Evolutionary conservation across 2,329 filamentous ascomycete species (phyloP), one percentile per base, ranked within the genome.

Genomic region (Penicillium sp.): DNA sequence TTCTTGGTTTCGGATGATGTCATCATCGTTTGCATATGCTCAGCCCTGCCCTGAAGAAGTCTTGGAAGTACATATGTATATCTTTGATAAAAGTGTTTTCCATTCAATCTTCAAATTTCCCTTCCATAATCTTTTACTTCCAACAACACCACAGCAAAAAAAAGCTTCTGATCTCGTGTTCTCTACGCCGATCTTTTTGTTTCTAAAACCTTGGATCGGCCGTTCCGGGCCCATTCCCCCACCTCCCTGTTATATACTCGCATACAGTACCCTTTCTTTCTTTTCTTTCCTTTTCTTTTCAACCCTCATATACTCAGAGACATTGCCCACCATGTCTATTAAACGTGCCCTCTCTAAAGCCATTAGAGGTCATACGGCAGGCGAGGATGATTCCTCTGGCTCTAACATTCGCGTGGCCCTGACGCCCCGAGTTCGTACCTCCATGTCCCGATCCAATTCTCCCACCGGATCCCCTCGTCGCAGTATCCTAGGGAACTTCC

Each of bases 271-370:
- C 47, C 44, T 46, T 48, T 13, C 19, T 42, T 29, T 51, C 41
- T 32, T 50, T 44, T 26, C 30, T 19, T 27, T 16, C 50, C 30
- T 38, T 39, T 53, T 16, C 35, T 30, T 38, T 8, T 16, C 43
- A 40, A 9, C 34, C n/a, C n/a, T 36, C 35, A n/a, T 27, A 36
- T 14, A 26, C 36, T 30, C 23, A 44, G 11, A 36, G 18, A 27
- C 51, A 38, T 49, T 41, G 29, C 39, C 51, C 63, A 67, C 75
- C 39, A 83, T 76, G 67, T 82, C 80, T 26, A 80, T 76, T 53
- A 74, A 74, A 63, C 71, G 72, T 38, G 74, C 73, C 35, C 61
- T 78, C 10, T 72, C 74, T 27, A 77, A 75, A 62, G 70, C 76
- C 42, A 71, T 66, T 18, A 61, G 56, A 45, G 67, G 68, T 36